Percentiles rank a stretch among this genome's conserved stretches.
These are phyloP conservation scores for Penicillium sp. DNA, from an alignment of 2,329 filamentous ascomycete species.

Conservation along the genomic window DNA sequence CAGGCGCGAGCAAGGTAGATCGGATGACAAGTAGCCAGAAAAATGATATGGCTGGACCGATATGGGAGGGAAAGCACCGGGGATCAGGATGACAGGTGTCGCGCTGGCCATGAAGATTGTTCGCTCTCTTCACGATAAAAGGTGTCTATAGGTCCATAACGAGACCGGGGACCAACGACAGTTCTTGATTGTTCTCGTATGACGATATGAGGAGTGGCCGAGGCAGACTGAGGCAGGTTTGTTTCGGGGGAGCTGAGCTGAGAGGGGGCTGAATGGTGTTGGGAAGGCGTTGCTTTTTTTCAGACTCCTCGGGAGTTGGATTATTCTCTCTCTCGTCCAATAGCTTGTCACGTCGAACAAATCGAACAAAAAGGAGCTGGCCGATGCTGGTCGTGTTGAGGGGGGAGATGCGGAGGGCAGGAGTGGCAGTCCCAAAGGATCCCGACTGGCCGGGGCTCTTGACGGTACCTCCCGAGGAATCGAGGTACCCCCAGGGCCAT, in stretches of 20 bases:
- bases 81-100: constrained; percentile 6
- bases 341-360: too few relatives aligned
- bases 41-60: background rate
- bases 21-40: constrained; percentile 1
- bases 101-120: constrained; percentile 28
- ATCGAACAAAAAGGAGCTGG: too few relatives aligned
- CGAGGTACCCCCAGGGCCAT: too few relatives aligned
- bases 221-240: background rate
- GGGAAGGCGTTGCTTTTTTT: too few relatives aligned
- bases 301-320: too few relatives aligned
- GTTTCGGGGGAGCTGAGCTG: background rate
- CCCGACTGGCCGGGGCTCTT: background rate
- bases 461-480: background rate
- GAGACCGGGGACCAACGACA: background rate
- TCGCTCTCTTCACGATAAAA: constrained; percentile 8
- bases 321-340: too few relatives aligned
- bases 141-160: constrained; percentile 24
- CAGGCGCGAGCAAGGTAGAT: background rate
- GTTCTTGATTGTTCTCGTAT: background rate
- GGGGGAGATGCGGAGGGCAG: background rate
- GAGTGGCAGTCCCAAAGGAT: background rate
- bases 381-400: too few relatives aligned
- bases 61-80: constrained; percentile 8
- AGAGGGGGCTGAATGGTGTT: background rate
- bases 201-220: background rate